Evolutionary conservation across 1,284 basidiomycete genomes (phyloP).

Genomic region (Trametes pubescens): DNA sequence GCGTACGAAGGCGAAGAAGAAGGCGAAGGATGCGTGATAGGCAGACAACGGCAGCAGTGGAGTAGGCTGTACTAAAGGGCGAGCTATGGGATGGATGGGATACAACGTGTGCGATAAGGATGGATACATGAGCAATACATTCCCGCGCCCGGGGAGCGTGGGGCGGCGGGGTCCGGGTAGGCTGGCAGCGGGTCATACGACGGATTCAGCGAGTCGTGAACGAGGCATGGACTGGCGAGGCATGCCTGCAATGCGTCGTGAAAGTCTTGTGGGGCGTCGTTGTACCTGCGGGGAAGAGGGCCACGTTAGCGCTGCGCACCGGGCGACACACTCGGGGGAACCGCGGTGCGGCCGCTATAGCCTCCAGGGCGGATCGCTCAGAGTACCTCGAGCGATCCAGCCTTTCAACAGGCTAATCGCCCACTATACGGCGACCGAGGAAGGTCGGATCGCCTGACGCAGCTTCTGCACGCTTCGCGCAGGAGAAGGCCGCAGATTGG

Average conservation of each 20-base stretch:
- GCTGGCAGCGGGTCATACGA: conserved; percentile 24
- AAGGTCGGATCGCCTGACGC: conserved; percentile 12
- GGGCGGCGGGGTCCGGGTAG: conserved; percentile 1
- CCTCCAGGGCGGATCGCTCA: not conserved
- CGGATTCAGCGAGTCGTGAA: conserved; percentile 40
- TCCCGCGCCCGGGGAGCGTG: conserved; percentile 9
- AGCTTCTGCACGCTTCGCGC: conserved; percentile 22
- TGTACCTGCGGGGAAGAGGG: conserved; percentile 32
- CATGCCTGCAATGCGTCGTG: conserved; percentile 39
- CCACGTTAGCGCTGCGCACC: conserved; percentile 7
- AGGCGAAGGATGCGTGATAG: conserved; percentile 1
- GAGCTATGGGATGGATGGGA: conserved; percentile 10
- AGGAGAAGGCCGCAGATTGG: conserved; percentile 22
- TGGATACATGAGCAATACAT: conserved; percentile 33
- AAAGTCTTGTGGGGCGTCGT: conserved; percentile 39
- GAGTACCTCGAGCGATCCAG: not conserved
- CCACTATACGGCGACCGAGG: not conserved
- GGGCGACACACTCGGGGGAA: conserved; percentile 6
- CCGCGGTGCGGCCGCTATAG: conserved; percentile 1
- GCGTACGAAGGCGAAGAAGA: not conserved
- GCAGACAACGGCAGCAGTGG: conserved; percentile 4
- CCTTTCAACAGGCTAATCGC: conserved; percentile 6
- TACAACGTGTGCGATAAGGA: conserved; percentile 29
- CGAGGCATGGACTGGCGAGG: conserved; percentile 36
- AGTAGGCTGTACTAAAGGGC: conserved; percentile 13